A percentile compares a stretch with the other conserved stretches of the same genome.
Conservation (phyloP, 257 asterid species). For the Solanum virginianum region DNA sequence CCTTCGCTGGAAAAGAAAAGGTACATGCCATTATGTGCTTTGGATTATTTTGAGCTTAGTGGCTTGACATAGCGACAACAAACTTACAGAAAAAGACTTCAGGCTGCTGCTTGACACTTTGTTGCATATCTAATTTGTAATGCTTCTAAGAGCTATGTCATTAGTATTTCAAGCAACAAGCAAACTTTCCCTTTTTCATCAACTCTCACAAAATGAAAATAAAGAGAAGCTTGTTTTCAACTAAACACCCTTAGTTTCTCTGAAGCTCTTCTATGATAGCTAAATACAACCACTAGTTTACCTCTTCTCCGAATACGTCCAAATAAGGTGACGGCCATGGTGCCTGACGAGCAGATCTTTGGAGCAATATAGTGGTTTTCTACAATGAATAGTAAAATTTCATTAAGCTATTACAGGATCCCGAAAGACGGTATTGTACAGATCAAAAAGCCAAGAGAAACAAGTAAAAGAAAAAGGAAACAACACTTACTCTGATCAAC, state of each 20-base stretch:
- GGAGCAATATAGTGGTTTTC: constrained; percentile 90
- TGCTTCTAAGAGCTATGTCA: background rate
- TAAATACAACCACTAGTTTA: constrained; percentile 9
- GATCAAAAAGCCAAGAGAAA: background rate
- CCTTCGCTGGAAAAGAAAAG: background rate
- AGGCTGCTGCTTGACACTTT: background rate
- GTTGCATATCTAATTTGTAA: background rate
- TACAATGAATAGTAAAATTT: constrained; percentile 9
- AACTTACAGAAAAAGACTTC: background rate
- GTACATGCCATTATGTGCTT: background rate
- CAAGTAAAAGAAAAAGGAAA: background rate
- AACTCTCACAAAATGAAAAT: background rate
- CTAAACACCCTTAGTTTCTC: background rate
- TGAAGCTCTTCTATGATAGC: background rate
- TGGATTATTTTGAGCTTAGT: background rate
- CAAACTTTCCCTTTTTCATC: background rate
- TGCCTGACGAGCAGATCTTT: constrained; percentile 89
- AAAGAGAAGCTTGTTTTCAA: background rate
- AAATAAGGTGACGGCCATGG: constrained; percentile 98
- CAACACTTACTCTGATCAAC: constrained; percentile 60
- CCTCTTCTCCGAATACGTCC: constrained; percentile 99
- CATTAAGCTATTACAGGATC: background rate
- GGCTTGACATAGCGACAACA: background rate
- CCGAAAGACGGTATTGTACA: background rate
- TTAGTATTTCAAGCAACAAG: background rate